Conservation (phyloP, 2,329 filamentous ascomycete genomes). For the Ustilaginoidea virens region DNA sequence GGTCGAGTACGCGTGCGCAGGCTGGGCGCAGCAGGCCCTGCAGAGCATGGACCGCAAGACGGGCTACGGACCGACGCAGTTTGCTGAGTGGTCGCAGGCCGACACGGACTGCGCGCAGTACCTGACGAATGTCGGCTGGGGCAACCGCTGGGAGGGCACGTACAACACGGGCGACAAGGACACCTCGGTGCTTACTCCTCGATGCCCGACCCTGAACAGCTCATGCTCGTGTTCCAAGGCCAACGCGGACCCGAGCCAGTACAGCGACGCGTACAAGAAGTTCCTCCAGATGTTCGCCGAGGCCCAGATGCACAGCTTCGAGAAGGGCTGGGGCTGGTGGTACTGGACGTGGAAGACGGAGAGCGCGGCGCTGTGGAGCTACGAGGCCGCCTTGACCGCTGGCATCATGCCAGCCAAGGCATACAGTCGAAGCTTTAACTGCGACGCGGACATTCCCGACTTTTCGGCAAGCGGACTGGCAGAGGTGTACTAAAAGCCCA, state of each 20-base stretch:
- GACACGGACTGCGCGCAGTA: constrained; percentile 85
- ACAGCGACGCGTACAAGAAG: constrained; percentile 61
- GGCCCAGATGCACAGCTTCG: constrained; percentile 90
- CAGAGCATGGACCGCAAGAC: constrained; percentile 56
- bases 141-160: constrained; percentile 85
- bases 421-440: constrained; percentile 56
- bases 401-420: constrained; percentile 68
- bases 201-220: constrained; percentile 52
- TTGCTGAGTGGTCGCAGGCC: constrained; percentile 94
- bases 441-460: constrained; percentile 38
- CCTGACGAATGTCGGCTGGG: constrained; percentile 80
- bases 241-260: constrained; percentile 56
- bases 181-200: constrained; percentile 49
- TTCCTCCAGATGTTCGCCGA: constrained; percentile 85
- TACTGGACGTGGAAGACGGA: constrained; percentile 99
- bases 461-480: constrained; percentile 29
- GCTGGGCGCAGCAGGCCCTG: constrained; percentile 68
- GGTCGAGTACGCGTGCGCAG: constrained; percentile 71
- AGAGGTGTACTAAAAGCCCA: constrained; percentile 32
- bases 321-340: constrained; percentile 92
- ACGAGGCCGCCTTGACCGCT: constrained; percentile 60
- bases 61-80: constrained; percentile 85
- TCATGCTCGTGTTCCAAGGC: constrained; percentile 60
- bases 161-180: constrained; percentile 50
- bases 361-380: constrained; percentile 77